phyloP scores from a whole-genome alignment of 2,329 filamentous ascomycete species.

The Plectosphaerella sp. region DNA sequence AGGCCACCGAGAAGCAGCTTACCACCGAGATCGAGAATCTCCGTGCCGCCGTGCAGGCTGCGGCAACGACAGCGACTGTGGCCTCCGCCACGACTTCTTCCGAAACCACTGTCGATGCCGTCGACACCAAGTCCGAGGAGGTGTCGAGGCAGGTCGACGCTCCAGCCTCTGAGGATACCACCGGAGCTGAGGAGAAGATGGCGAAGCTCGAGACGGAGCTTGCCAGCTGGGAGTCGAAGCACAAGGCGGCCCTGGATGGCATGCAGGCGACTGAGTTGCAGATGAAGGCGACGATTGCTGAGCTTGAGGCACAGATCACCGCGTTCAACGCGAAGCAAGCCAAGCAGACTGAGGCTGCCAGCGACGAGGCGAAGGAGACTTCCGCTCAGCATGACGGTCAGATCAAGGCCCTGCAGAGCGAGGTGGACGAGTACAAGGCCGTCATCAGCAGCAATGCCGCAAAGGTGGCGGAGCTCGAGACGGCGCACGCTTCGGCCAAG shows the following conservation, averaged over 20 bases:
- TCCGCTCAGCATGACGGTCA: conserved; percentile 54
- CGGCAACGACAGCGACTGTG: conserved; percentile 12
- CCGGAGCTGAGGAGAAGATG: conserved; percentile 52
- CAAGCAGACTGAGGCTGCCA: conserved; percentile 32
- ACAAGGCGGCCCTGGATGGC: conserved; percentile 63
- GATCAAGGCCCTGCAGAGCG: conserved; percentile 59
- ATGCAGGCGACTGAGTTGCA: conserved; percentile 70
- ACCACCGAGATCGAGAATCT: conserved; percentile 66
- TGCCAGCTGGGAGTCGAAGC: conserved; percentile 69
- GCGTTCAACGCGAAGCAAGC: conserved; percentile 49
- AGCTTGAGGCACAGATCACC: conserved; percentile 60
- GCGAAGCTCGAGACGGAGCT: conserved; percentile 67
- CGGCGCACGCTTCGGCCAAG: conserved; percentile 62
- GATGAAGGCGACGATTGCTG: conserved; percentile 66
- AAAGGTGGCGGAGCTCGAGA: conserved; percentile 71
- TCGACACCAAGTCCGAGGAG: conserved; percentile 22
- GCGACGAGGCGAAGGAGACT: conserved; percentile 41
- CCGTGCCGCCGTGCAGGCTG: conserved; percentile 47
- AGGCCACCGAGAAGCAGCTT: conserved; percentile 71
- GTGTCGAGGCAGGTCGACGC: too few relatives aligned
- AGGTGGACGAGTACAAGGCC: conserved; percentile 73
- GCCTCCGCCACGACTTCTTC: conserved; percentile 7
- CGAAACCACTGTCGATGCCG: conserved; percentile 10
- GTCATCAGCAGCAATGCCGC: conserved; percentile 64
- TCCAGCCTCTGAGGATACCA: conserved; percentile 11